Base-by-base conservation (phyloP, 1,139 yeast species). In the Magnusiomyces ingens region DNA sequence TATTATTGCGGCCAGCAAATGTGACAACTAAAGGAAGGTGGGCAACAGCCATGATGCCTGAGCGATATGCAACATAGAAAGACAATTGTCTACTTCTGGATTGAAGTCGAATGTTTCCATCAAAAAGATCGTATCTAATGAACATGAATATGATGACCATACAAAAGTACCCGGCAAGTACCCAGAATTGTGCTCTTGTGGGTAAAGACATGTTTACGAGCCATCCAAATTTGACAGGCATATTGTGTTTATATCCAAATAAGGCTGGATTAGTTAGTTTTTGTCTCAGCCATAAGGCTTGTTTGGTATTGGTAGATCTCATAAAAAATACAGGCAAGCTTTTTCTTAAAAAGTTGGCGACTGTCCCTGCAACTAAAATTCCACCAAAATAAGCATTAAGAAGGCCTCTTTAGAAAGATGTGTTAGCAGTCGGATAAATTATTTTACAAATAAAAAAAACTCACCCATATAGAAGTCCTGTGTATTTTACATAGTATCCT, bases 1-100 rank as follows among this genome's bases (percentile, higher is more conserved):
- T 69, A 64, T 85, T 85, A 66, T 85, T 85, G 70, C 88, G 73
- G 17, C 86, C 85, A 11, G 83, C 81, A 64, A 83, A 81, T 46
- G 82, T 66, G 19, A 81, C 70, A 46, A 79, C 63, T 6, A 77
- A 55, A 4, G 89, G 88, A 53, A 79, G 67, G 55, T 77, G 71
- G 53, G 75, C 74, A 50, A 75, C 63, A 3, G 77, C 71, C 55
- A 80, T 62, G 18, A 78, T 66, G 26, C 85, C 88, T 1, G 84
- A 67, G 66, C 94, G 74, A 62, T 81, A 85, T 46, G 82, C 87
- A 43, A 79, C 67, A 57, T 77, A 76, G 61, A 82, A 71, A 11
- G 77, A 74, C 49, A 78, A 66, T 61, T 77, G 84, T 11, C 59
- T 52, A 6, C 57, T 52, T 36, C 57, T 62, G 4, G 69, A 60